A percentile compares a stretch with the other conserved stretches of the same genome.
Conservation (phyloP, 192 early-diverging fungal genomes). For the Backusella australiensis region DNA sequence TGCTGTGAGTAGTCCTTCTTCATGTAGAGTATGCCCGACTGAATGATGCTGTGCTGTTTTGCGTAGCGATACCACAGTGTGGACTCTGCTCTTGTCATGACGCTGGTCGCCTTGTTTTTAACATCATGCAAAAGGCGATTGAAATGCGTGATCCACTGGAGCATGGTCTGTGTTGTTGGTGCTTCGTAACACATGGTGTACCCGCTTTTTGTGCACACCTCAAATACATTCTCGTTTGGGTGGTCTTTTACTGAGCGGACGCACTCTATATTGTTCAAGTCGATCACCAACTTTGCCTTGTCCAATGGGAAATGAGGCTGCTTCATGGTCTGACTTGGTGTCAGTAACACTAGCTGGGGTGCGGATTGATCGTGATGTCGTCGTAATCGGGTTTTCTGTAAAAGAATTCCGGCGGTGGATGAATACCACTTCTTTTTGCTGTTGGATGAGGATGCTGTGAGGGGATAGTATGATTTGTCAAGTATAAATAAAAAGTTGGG, state of each 20-base stretch:
- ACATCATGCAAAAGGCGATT: background rate
- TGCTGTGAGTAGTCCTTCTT: background rate
- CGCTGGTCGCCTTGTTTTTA: background rate
- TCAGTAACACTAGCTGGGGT: background rate
- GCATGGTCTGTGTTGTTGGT: constrained; percentile 1
- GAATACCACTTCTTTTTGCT: background rate
- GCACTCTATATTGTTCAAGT: background rate
- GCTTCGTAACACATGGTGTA: background rate
- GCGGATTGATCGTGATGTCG: background rate
- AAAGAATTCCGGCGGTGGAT: background rate
- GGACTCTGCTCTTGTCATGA: background rate
- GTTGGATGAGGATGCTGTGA: background rate
- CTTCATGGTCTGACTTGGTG: background rate
- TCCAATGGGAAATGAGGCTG: background rate
- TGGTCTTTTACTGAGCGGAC: background rate
- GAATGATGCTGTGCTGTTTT: background rate
- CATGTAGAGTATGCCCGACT: constrained; percentile 1
- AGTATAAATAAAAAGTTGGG: constrained; percentile 2
- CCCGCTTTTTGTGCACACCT: background rate
- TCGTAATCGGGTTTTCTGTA: background rate
- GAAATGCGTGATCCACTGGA: background rate
- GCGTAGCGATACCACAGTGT: background rate
- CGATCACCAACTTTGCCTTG: background rate
- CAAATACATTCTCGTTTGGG: background rate
- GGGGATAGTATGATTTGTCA: background rate